phyloP scores from a whole-genome alignment of 768 basidiomycete genomes.

The Suillus variegatus region DNA sequence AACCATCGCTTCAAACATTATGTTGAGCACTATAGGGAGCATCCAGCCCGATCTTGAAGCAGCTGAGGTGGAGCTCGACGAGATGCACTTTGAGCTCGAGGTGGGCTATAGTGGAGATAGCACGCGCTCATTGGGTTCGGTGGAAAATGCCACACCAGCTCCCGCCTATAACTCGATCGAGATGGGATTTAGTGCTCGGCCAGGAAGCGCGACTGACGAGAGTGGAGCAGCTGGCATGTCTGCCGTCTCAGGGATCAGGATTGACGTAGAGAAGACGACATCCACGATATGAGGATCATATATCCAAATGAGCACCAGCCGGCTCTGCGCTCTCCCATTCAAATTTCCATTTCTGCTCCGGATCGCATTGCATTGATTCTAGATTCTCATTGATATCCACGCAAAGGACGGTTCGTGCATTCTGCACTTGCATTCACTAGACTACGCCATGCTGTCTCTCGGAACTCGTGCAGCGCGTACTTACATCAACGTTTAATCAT shows the following conservation, averaged over 20 bases:
- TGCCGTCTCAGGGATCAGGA: slow-evolving; percentile 46
- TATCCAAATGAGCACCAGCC: not conserved
- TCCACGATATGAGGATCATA: slow-evolving; percentile 41
- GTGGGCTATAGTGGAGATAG: slow-evolving; percentile 53
- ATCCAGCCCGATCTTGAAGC: slow-evolving; percentile 54
- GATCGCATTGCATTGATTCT: slow-evolving; percentile 28
- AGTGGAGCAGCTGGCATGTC: slow-evolving; percentile 20
- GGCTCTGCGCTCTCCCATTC: slow-evolving; percentile 4
- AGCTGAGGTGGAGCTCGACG: slow-evolving; percentile 58
- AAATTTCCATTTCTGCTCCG: slow-evolving; percentile 15
- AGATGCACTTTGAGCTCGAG: slow-evolving; percentile 49
- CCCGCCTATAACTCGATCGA: slow-evolving; percentile 52
- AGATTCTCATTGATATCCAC: slow-evolving; percentile 15
- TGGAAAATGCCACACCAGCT: slow-evolving; percentile 45
- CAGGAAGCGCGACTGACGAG: slow-evolving; percentile 24
- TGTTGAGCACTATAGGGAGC: slow-evolving; percentile 65
- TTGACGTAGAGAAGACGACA: slow-evolving; percentile 64
- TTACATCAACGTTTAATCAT: slow-evolving; percentile 8
- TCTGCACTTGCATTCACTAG: slow-evolving; percentile 21
- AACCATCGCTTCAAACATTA: slow-evolving; percentile 60
- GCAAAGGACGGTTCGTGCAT: slow-evolving; percentile 15
- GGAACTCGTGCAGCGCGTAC: slow-evolving; percentile 5
- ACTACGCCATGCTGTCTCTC: slow-evolving; percentile 15
- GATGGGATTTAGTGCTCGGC: slow-evolving; percentile 23
- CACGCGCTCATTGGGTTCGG: slow-evolving; percentile 32